Evolutionary conservation across 331 rosid species (phyloP).

Genomic region (Pyracantha coccinea): DNA sequence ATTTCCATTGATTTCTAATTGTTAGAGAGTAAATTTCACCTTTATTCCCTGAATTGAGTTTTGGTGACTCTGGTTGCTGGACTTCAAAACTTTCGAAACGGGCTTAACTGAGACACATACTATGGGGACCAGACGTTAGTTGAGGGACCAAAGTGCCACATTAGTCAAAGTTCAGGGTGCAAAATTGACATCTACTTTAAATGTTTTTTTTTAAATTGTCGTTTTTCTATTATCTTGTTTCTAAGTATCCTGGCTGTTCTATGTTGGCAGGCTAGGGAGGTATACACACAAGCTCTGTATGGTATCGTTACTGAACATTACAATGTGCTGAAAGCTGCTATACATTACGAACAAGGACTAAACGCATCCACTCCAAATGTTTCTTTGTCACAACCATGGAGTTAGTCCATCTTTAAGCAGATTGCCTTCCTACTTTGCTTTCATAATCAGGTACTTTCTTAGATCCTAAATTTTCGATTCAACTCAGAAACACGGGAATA

Average conservation of each 20-base stretch:
- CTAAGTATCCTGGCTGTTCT: conserved; percentile 15
- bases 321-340: conserved; percentile 71
- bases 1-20: neutral
- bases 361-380: conserved; percentile 54
- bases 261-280: conserved; percentile 57
- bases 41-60: neutral
- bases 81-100: neutral
- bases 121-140: neutral
- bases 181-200: neutral
- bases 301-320: conserved; percentile 61
- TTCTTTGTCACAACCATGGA: conserved; percentile 86
- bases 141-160: neutral
- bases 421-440: neutral
- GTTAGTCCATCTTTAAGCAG: conserved; percentile 27
- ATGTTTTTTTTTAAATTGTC: neutral
- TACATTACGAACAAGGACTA: conserved; percentile 55
- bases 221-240: neutral
- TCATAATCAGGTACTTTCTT: conserved; percentile 17
- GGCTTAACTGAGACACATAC: neutral
- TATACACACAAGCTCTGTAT: conserved; percentile 49
- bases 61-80: neutral
- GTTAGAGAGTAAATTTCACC: neutral
- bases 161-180: neutral
- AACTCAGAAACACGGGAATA: neutral
- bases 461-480: neutral